Evolutionary conservation across 148 eudicot genomes (phyloP), one percentile per base, ranked within the genome.

Genomic region (Spergularia bocconei): DNA sequence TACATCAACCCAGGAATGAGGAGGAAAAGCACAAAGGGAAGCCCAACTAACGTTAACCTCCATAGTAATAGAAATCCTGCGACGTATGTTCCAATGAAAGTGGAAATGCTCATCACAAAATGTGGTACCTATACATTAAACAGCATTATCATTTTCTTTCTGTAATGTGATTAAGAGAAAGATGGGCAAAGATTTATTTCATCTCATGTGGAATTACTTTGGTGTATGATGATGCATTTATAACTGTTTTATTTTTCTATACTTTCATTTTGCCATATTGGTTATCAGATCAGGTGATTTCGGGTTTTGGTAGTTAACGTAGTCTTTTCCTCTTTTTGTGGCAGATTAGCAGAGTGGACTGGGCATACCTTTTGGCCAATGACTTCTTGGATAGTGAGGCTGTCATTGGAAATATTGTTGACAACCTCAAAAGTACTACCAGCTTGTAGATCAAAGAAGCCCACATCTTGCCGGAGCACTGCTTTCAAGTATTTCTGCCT

Each of bases 1-100:
- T 91, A 89, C 64, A 89, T 82, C 48, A 93, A 48, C 7, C 98
- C 92, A 0, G 98, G 98, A 17, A 93, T 86, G 1, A 93, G 69
- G 4, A 91, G 82, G 68, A 93, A 69, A 0, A 87, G 5, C 25
- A 89, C 52, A 16, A 91, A 88, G 9, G 93, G 91, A 41, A 88
- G 77, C 8, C 87, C 92, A 19, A 86, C 89, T 17, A 93, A 70
- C 36, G 98, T 91, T 70, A 93, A 79, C 69, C 83, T 88, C 96
- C 96, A 91, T 33, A 89, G 73, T 78, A 93, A 63, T 17, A 80
- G 11, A 65, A 91, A 89, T 53, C 87, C 89, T 44, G 72, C 84
- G 0, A 88, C 7, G 53, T 93, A 91, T 17, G 88, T 70, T 14
- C 98, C 93, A 0, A 88, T 0, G 72, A 91, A 93, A 0, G 98